A percentile compares a stretch with the other conserved stretches of the same genome.
These are phyloP conservation scores for Phyllosticta capitalensis DNA, from an alignment of 2,329 filamentous ascomycete species.

Conservation along the genomic window DNA sequence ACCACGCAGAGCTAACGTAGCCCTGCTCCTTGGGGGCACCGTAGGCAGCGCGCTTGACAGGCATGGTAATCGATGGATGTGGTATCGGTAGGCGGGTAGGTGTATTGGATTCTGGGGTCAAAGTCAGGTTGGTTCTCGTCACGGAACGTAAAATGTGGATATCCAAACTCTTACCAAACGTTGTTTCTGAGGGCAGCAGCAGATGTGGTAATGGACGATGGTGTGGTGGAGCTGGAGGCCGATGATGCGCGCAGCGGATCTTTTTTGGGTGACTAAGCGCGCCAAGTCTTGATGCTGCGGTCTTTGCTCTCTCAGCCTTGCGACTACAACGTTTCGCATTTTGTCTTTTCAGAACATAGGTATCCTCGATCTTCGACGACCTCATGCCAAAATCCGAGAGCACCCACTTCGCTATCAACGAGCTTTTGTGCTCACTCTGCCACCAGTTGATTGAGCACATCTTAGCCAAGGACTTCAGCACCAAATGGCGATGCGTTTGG, in stretches of 20 bases:
- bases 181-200: not conserved
- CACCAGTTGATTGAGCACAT: not conserved
- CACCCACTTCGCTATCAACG: not conserved
- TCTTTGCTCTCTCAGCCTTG: not conserved
- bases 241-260: constrained; percentile 2
- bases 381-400: not conserved
- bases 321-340: not conserved
- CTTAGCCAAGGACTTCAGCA: not conserved
- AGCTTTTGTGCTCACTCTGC: not conserved
- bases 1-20: constrained; percentile 19
- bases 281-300: not conserved
- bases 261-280: constrained; percentile 12
- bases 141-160: too few species aligned
- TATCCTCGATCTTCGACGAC: too few species aligned
- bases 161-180: not conserved
- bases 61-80: not conserved
- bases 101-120: not conserved
- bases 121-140: not conserved
- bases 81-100: not conserved
- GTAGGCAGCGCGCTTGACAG: constrained; percentile 1
- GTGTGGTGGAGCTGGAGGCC: not conserved
- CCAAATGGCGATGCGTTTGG: not conserved
- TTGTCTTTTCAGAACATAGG: too few species aligned
- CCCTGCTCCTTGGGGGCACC: not conserved
- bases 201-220: constrained; percentile 1